Base-by-base conservation (phyloP, 345 rosid genomes). In the Hirschfeldia incana region DNA sequence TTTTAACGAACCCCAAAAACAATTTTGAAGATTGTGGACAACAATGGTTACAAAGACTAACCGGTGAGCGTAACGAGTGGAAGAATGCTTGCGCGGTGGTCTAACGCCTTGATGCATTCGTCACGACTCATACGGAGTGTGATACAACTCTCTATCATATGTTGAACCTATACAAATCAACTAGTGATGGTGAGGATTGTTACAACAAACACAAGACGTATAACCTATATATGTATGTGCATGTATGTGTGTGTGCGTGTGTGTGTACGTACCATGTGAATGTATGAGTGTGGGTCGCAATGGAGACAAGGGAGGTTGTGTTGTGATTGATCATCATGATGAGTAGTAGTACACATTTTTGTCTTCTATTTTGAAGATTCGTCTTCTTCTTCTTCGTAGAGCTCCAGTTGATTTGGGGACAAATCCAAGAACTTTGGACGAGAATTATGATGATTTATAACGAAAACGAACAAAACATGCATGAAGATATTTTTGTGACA, bases 111-210 rank as follows among this genome's bases (percentile, higher is more conserved):
- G 57, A 89, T 75, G 80, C 98, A 93, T 81, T 88, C 93, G 15
- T 89, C 92, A 78, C 81, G 88, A 84, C 69, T 88, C 98, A 93
- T 85, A 63, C 74, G 89, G 62, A 89, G 93, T 13, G 89, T 58
- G 83, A 91, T 78, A 78, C 98, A 93, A 71, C 90, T 88, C 86
- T 91, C 98, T 77, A 93, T 93, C 62, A 93, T 87, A 81, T 88
- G 89, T 51, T 91, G 98, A 70, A 93, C 94, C 94, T 93, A 86
- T n/a, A 55, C 44, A 26, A 68, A 36, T 8, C 66, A 68, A 32
- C 28, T 46, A 65, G 16, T 8, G 44, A 21, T 28, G 30, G 4
- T 57, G 63, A 71, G 44, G 27, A 68, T 39, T 65, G 15, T 33
- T 72, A 69, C 57, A 80, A 58, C 15, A 37, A 28, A 53, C 16